These are phyloP conservation scores for Apophysomyces trapeziformis DNA, from an alignment of 371 early-diverging fungal genomes.

Conservation along the genomic window DNA sequence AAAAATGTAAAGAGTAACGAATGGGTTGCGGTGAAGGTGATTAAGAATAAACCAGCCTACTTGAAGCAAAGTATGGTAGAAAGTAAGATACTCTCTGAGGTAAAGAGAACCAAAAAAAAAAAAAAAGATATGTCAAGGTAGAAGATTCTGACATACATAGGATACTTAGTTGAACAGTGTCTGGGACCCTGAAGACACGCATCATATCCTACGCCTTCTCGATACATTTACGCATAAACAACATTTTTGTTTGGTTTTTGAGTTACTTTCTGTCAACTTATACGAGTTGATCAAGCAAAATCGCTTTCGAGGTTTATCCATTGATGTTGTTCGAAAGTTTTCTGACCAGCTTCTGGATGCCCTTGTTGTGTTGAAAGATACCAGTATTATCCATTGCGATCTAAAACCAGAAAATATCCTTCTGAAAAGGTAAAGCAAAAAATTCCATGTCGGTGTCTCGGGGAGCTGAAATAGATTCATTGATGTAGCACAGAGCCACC, in stretches of 20 bases:
- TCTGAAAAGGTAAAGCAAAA: conserved; percentile 67
- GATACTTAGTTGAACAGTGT: conserved; percentile 73
- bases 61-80: conserved; percentile 97
- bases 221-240: conserved; percentile 95
- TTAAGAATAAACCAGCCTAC: conserved; percentile 96
- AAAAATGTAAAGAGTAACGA: conserved; percentile 84
- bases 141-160: conserved; percentile 4
- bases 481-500: conserved; percentile 74
- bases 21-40: conserved; percentile 94
- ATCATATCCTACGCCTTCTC: conserved; percentile 85
- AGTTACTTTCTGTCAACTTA: conserved; percentile 93
- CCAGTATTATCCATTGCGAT: conserved; percentile 97
- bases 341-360: conserved; percentile 89
- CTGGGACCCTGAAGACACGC: conserved; percentile 83
- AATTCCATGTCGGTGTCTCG: neutral
- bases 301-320: conserved; percentile 92
- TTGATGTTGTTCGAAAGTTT: conserved; percentile 88
- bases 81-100: conserved; percentile 75
- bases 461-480: neutral
- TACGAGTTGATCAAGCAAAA: conserved; percentile 98
- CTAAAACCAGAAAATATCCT: conserved; percentile 98
- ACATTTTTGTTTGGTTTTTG: conserved; percentile 96
- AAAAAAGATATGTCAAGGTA: neutral
- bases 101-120: neutral
- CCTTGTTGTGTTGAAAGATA: conserved; percentile 75